Evolutionary conservation across 1,284 basidiomycete genomes (phyloP).

Genomic region (Leccinum huronense): DNA sequence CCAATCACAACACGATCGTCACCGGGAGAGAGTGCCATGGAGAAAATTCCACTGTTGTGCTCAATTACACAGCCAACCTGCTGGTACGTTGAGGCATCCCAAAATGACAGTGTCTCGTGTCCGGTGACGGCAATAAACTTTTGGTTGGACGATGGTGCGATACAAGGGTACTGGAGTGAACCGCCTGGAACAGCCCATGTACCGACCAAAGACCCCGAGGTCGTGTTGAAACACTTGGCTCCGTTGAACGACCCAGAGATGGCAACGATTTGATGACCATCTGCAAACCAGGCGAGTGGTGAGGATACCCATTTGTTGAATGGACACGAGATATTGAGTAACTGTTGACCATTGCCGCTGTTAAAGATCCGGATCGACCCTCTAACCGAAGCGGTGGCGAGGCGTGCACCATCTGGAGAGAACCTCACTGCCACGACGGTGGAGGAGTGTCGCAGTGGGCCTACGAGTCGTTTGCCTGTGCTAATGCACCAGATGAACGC

Average conservation of each 20-base stretch:
- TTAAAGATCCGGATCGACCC: background rate
- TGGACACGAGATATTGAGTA: background rate
- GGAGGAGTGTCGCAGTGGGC: background rate
- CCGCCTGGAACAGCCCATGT: background rate
- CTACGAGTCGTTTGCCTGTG: background rate
- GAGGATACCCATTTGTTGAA: background rate
- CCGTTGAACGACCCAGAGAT: background rate
- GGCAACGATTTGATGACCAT: background rate
- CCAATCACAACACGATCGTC: constrained; percentile 1
- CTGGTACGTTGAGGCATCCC: constrained; percentile 4
- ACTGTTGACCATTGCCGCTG: background rate
- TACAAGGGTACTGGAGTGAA: background rate
- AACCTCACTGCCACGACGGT: background rate
- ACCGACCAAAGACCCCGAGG: background rate
- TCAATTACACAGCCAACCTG: constrained; percentile 4
- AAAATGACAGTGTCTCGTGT: constrained; percentile 4
- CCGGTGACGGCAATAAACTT: background rate
- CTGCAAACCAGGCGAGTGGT: background rate
- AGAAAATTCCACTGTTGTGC: background rate
- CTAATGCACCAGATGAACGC: background rate
- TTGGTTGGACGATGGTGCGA: background rate
- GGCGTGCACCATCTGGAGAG: background rate
- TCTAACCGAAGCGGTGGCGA: background rate
- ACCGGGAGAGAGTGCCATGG: background rate
- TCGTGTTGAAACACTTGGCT: background rate